Evolutionary conservation across 805 yeast species (phyloP).

Genomic region (Blastobotrys muscicola): DNA sequence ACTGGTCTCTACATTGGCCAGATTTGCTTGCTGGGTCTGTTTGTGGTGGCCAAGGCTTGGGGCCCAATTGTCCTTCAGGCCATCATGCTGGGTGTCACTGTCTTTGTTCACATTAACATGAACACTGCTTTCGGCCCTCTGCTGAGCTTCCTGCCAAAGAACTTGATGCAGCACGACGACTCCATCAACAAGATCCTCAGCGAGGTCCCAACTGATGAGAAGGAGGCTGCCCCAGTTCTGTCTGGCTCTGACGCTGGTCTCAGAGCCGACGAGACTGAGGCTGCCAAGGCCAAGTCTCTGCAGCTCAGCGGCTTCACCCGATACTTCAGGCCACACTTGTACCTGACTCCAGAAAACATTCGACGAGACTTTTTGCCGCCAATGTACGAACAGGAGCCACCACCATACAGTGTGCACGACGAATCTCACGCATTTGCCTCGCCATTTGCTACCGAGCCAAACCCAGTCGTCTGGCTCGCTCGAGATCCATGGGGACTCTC

Average conservation of each 20-base stretch:
- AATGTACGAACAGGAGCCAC: conserved; percentile 23
- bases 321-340: conserved; percentile 46
- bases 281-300: not conserved
- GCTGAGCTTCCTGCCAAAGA: conserved; percentile 31
- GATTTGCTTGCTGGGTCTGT: conserved; percentile 74
- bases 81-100: conserved; percentile 53
- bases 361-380: conserved; percentile 20
- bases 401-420: conserved; percentile 28
- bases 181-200: not conserved
- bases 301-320: conserved; percentile 23
- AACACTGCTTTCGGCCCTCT: conserved; percentile 57
- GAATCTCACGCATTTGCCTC: conserved; percentile 62
- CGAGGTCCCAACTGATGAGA: not conserved
- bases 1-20: conserved; percentile 85
- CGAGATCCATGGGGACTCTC: conserved; percentile 81
- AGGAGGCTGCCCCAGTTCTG: not conserved
- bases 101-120: conserved; percentile 57
- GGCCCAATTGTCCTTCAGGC: conserved; percentile 80
- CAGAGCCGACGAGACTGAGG: conserved; percentile 3
- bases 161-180: conserved; percentile 16
- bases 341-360: conserved; percentile 33
- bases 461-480: conserved; percentile 91
- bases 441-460: conserved; percentile 60
- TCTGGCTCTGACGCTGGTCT: conserved; percentile 7
- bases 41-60: conserved; percentile 89